Conservation (phyloP, 768 basidiomycete genomes). For the Phlegmacium glaucopus region DNA sequence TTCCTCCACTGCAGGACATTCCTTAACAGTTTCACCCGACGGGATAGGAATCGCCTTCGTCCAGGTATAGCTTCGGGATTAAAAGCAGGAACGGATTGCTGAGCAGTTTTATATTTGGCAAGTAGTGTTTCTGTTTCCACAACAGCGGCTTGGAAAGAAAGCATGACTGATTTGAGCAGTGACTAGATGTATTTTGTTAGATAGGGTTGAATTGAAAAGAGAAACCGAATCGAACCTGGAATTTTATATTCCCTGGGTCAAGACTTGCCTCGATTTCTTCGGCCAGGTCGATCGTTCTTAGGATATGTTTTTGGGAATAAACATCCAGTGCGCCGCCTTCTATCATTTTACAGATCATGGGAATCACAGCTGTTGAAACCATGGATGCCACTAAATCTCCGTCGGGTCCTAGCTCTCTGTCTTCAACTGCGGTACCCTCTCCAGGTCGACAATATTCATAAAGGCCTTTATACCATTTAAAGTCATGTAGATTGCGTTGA, state of each 20-base stretch:
- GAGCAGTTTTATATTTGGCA: constrained; percentile 41
- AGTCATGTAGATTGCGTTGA: constrained; percentile 63
- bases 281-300: constrained; percentile 64
- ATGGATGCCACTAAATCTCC: constrained; percentile 87
- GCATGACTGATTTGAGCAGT: constrained; percentile 51
- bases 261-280: constrained; percentile 81
- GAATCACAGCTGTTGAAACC: constrained; percentile 80
- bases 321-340: constrained; percentile 80
- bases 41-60: constrained; percentile 63
- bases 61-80: constrained; percentile 75
- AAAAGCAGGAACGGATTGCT: constrained; percentile 44
- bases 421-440: constrained; percentile 37
- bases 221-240: constrained; percentile 44
- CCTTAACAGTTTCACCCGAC: constrained; percentile 66
- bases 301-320: constrained; percentile 64
- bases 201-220: not conserved
- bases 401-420: constrained; percentile 69
- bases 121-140: constrained; percentile 47
- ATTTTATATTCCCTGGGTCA: constrained; percentile 57
- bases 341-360: constrained; percentile 69
- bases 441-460: constrained; percentile 71
- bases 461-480: constrained; percentile 78
- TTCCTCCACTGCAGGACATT: constrained; percentile 79
- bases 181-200: constrained; percentile 35
- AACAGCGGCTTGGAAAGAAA: constrained; percentile 53